Evolutionary conservation across 1,284 basidiomycete species (phyloP).

Genomic region (Austropuccinia psidii): DNA sequence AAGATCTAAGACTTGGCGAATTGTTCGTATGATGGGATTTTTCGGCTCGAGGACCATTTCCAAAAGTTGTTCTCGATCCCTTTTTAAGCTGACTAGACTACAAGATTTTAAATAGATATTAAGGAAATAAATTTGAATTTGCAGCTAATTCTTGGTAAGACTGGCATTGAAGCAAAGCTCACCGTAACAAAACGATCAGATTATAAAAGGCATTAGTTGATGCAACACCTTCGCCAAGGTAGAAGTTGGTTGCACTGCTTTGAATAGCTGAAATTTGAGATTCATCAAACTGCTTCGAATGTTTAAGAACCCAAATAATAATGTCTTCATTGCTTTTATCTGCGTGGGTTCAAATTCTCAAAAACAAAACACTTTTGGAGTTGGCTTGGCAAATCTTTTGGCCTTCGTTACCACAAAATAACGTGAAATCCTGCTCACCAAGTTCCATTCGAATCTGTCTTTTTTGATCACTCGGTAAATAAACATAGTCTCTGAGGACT

Average conservation of each 20-base stretch:
- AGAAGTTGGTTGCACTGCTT: slow-evolving; percentile 4
- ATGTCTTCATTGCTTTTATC: slow-evolving; percentile 24
- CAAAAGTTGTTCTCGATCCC: slow-evolving; percentile 32
- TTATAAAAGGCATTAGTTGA: not conserved
- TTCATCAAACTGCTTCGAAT: slow-evolving; percentile 3
- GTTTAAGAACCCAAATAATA: slow-evolving; percentile 9
- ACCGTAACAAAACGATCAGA: slow-evolving; percentile 21
- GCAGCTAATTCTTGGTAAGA: not conserved
- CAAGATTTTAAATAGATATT: not conserved
- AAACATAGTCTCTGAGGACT: slow-evolving; percentile 24
- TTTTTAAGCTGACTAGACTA: slow-evolving; percentile 19
- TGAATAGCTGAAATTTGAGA: not conserved
- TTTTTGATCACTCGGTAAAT: slow-evolving; percentile 21
- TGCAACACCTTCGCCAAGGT: not conserved
- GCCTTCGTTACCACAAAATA: not conserved
- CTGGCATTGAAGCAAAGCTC: not conserved
- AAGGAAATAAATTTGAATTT: not conserved
- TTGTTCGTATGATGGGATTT: slow-evolving; percentile 30
- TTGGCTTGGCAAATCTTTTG: not conserved
- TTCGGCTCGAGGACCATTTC: slow-evolving; percentile 32
- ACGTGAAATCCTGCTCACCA: not conserved
- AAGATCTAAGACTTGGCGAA: slow-evolving; percentile 28
- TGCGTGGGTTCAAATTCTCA: not conserved
- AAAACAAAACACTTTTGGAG: not conserved
- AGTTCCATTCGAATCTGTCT: not conserved